Conservation (phyloP, 805 yeast species). For the Ogataea saltuana region DNA sequence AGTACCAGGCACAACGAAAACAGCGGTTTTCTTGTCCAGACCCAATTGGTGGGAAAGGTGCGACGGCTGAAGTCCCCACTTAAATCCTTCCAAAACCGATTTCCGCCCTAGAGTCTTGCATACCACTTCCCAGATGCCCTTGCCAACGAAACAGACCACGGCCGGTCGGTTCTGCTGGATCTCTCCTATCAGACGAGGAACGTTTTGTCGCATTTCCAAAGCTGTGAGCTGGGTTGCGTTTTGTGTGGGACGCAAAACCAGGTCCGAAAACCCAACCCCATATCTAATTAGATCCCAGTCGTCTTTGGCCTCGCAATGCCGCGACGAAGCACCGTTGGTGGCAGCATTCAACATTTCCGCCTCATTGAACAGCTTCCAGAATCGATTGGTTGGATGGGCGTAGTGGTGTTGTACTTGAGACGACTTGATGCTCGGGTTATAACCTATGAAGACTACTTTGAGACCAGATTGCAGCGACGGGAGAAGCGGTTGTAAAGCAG, state of each 20-base stretch:
- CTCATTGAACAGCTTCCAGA: slow-evolving; percentile 65
- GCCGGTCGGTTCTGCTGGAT: slow-evolving; percentile 41
- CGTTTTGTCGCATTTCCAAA: slow-evolving; percentile 56
- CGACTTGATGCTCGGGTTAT: slow-evolving; percentile 69
- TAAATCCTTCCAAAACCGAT: slow-evolving; percentile 38
- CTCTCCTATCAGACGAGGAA: slow-evolving; percentile 50
- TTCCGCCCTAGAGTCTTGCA: slow-evolving; percentile 39
- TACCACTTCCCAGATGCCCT: slow-evolving; percentile 71
- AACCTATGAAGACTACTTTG: slow-evolving; percentile 61
- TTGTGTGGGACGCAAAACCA: slow-evolving; percentile 63
- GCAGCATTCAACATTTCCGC: slow-evolving; percentile 42
- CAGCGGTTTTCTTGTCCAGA: slow-evolving; percentile 25
- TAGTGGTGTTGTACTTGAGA: slow-evolving; percentile 64
- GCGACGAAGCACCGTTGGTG: slow-evolving; percentile 4
- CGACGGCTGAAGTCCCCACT: slow-evolving; percentile 52
- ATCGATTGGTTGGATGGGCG: slow-evolving; percentile 67
- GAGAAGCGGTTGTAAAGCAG: slow-evolving; percentile 6
- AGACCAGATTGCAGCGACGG: slow-evolving; percentile 30
- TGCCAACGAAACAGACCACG: slow-evolving; percentile 62
- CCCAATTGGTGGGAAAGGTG: slow-evolving; percentile 22
- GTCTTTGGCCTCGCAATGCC: slow-evolving; percentile 16
- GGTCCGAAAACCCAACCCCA: slow-evolving; percentile 68
- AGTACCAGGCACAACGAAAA: slow-evolving; percentile 69
- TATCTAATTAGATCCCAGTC: slow-evolving; percentile 38
- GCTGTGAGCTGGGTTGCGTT: slow-evolving; percentile 54